These are phyloP conservation scores for Ambrosia trifida DNA, from an alignment of 129 eudicot species.

Conservation along the genomic window DNA sequence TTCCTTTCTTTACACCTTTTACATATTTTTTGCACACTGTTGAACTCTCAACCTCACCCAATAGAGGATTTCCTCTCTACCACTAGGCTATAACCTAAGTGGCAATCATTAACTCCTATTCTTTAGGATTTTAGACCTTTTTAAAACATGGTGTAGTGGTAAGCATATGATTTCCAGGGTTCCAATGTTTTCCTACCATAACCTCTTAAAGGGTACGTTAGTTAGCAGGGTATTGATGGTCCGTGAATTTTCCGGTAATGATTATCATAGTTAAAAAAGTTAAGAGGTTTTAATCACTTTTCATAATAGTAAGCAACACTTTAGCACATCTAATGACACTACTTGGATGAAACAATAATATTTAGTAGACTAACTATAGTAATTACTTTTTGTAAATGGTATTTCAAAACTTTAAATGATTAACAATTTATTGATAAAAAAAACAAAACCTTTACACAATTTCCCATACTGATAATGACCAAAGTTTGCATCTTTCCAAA, in stretches of 20 bases:
- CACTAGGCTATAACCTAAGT: too few relatives aligned
- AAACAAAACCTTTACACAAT: conserved; percentile 17
- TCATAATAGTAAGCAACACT: conserved; percentile 1
- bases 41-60: too few relatives aligned
- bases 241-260: too few relatives aligned
- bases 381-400: conserved; percentile 26
- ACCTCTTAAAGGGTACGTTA: too few relatives aligned
- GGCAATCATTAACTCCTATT: neutral
- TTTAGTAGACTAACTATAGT: neutral
- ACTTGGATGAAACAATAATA: neutral
- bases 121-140: neutral
- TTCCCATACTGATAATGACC: conserved; percentile 28
- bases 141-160: too few relatives aligned
- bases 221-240: too few relatives aligned
- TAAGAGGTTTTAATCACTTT: neutral
- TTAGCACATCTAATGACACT: conserved; percentile 6
- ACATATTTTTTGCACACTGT: too few relatives aligned
- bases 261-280: too few relatives aligned
- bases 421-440: conserved; percentile 15
- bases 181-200: too few relatives aligned
- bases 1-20: too few relatives aligned
- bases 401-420: conserved; percentile 27
- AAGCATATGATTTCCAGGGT: too few relatives aligned
- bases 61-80: too few relatives aligned
- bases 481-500: conserved; percentile 22